phyloP scores from a whole-genome alignment of 805 yeast genomes.

The Wickerhamiella siamensis region DNA sequence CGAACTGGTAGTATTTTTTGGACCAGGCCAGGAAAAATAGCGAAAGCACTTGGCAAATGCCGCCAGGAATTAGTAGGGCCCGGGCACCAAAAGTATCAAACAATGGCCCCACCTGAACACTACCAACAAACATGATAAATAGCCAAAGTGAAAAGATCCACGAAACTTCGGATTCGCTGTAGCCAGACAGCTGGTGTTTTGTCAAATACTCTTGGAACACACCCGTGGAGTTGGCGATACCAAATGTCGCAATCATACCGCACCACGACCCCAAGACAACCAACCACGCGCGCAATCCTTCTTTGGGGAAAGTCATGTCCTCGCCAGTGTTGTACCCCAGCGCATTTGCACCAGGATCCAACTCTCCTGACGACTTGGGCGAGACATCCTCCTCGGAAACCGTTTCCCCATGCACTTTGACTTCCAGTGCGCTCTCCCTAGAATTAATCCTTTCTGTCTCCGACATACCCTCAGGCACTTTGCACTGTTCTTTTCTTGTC shows the following conservation, averaged over 20 bases:
- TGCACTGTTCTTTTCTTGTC: too few species aligned
- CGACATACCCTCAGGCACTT: too few species aligned
- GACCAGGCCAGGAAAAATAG: constrained; percentile 39
- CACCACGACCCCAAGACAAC: constrained; percentile 43
- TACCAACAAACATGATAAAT: constrained; percentile 29
- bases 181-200: constrained; percentile 33
- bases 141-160: constrained; percentile 47
- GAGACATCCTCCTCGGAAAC: neutral
- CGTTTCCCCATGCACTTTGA: neutral
- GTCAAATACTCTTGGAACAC: constrained; percentile 52
- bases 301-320: constrained; percentile 29
- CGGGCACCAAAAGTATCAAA: constrained; percentile 48
- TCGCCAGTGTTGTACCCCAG: neutral
- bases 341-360: neutral
- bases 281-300: constrained; percentile 40
- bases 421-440: too few species aligned
- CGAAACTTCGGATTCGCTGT: constrained; percentile 37
- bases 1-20: constrained; percentile 40
- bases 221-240: constrained; percentile 52
- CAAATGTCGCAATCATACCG: constrained; percentile 45
- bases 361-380: neutral
- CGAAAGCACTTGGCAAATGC: constrained; percentile 33
- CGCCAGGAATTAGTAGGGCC: constrained; percentile 32
- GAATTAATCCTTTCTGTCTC: too few species aligned
- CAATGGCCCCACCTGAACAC: constrained; percentile 35